Evolutionary conservation across 192 early-diverging fungal species (phyloP), one percentile per base, ranked within the genome.

Genomic region (Pilaira anomala): DNA sequence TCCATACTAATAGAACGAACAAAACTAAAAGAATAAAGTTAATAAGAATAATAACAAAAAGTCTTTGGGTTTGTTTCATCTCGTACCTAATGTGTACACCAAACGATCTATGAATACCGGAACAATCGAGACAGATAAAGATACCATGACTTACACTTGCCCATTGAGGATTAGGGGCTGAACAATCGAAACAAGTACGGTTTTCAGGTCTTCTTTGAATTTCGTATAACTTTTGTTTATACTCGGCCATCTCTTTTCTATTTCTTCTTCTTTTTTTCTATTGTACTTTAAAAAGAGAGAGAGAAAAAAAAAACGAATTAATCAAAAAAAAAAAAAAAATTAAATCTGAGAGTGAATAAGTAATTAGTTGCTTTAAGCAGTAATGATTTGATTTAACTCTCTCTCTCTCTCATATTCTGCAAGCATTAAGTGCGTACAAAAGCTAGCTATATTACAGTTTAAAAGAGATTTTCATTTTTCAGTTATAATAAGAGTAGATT

Each of bases 1-100:
- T 99, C 97, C 97, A 99, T 99, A 4, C 89, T 89, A 59, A 98
- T 91, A 3, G 97, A 99, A n/a, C 97, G 87, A 45, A 99, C 97
- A 84, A 99, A 99, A 73, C 87, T 88, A 57, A 76, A 67, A 46
- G 16, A 29, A 49, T 26, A 21, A 7, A 18, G 19, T 22, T 62
- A 50, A 30, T 41, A 12, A n/a, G n/a, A n/a, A n/a, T n/a, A n/a
- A n/a, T n/a, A n/a, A 19, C 14, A 24, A 14, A 9, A 29, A 12
- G 1, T 33, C 16, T 18, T 46, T 7, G 1, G n/a, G 5, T 14
- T 46, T 18, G 4, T 46, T 46, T 18, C 22, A 48, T 13, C 16
- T 59, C 7, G 19, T 78, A 85, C 83, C 80, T 90, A 67, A 88
- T 75, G 56, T 88, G 85, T 26, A 88, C 83, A 66, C 93, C 92